Conservation (phyloP, 2,329 filamentous ascomycete genomes). For the Colletotrichum scovillei region DNA sequence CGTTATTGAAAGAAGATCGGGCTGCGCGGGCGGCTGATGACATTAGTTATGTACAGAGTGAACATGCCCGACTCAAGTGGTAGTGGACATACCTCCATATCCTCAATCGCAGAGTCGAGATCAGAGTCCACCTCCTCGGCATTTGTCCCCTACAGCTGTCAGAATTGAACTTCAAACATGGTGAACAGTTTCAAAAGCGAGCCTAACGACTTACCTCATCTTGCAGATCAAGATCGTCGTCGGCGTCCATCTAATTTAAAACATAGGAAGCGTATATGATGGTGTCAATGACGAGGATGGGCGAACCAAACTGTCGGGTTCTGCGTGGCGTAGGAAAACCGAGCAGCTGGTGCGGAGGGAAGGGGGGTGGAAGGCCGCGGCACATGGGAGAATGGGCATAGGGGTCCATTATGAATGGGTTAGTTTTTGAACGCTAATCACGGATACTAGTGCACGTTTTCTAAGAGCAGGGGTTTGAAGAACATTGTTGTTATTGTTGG, state of each 20-base stretch:
- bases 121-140: constrained; percentile 2
- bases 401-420: neutral
- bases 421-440: neutral
- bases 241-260: neutral
- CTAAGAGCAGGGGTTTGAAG: neutral
- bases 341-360: neutral
- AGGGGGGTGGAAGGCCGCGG: neutral
- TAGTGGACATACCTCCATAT: neutral
- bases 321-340: neutral
- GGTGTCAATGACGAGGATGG: neutral
- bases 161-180: neutral
- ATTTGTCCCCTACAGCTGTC: neutral
- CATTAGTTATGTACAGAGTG: neutral
- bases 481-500: neutral
- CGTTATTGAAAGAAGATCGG: constrained; percentile 17
- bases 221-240: neutral
- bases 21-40: neutral
- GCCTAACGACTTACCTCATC: neutral
- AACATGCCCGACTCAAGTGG: neutral
- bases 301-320: constrained; percentile 5
- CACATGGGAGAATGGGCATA: neutral
- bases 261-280: no score
- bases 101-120: constrained; percentile 6
- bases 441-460: neutral
- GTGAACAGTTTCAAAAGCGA: neutral